Conservation (phyloP, 2,329 filamentous ascomycete genomes). For the Xylariomycetidae sp. region DNA sequence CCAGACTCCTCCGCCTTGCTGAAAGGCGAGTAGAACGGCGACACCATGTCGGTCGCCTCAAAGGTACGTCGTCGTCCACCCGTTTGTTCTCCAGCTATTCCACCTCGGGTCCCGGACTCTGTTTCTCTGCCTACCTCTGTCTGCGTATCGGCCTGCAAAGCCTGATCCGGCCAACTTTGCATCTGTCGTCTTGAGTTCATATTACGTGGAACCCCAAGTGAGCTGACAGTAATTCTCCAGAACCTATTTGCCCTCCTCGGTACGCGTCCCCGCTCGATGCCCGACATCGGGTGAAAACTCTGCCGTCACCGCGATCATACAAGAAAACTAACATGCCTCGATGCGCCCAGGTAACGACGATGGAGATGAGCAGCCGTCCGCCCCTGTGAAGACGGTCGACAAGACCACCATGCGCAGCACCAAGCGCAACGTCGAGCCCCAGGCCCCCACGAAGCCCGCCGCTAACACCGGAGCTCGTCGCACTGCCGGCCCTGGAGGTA, state of each 20-base stretch:
- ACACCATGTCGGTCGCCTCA: constrained; percentile 57
- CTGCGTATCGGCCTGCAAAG: too few species aligned
- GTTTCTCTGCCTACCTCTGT: constrained; percentile 1
- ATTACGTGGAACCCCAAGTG: too few species aligned
- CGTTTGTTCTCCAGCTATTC: constrained; percentile 2
- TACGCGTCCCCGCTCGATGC: constrained; percentile 44
- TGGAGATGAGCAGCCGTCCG: constrained; percentile 66
- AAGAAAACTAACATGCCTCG: constrained; percentile 19
- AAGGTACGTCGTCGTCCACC: constrained; percentile 40
- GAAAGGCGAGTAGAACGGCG: constrained; percentile 48
- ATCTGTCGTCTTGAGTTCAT: too few species aligned
- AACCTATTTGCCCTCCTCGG: constrained; percentile 98
- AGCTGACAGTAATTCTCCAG: too few species aligned
- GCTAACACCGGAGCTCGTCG: constrained; percentile 41
- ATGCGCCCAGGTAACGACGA: constrained; percentile 51
- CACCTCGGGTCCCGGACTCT: not conserved
- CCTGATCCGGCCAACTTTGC: too few species aligned
- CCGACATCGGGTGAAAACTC: constrained; percentile 18
- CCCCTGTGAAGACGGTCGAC: constrained; percentile 83
- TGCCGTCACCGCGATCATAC: constrained; percentile 5
- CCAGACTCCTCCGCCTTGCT: constrained; percentile 36
- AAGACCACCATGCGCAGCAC: constrained; percentile 67
- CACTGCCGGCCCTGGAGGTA: constrained; percentile 61
- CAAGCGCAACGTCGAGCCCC: constrained; percentile 82
- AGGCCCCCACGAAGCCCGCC: constrained; percentile 50